Base-by-base conservation (phyloP, 2,329 filamentous ascomycete species). In the Aspergillus pseudoglaucus region DNA sequence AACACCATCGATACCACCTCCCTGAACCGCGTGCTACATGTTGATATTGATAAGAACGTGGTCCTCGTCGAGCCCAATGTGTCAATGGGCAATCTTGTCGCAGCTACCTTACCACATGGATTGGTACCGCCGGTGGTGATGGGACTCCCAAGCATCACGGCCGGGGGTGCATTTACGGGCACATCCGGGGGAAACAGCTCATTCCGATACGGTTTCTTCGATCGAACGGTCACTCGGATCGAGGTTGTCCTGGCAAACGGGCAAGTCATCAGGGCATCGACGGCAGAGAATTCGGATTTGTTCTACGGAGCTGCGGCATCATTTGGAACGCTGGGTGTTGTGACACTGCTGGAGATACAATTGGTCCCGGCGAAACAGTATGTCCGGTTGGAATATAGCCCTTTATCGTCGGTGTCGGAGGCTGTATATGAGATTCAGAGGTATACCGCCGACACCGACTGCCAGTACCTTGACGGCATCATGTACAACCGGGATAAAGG, bases 61-160 rank as follows among this genome's bases (percentile, higher is more conserved):
- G 84, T 77, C 6, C 64, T 84, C n/a, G 82, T 85, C 0, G 82
- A 86, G 58, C 81, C 82, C 0, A 86, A 85, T 54, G 82, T 86
- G 3, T 71, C 80, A 0, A 86, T 87, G 81, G 81, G 84, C 45
- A 67, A 68, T 1, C 70, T 86, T 2, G 76, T 85, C 1, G 73
- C 77, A 44, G 78, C 74, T 1, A 81, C 81, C 0, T 54, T 82
- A 39, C 62, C 66, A 4, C 58, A 78, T 44, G 77, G 77, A 0
- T 65, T 85, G 0, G 63, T 86, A 1, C 82, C 76, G 0, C 78
- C 76, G 0, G 81, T 87, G 0, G 81, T 86, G 2, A 85, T 85
- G 78, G 83, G 86, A 55, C 82, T 87, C 44, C 82, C 82, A 0
- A 81, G 81, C 0, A 86, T 86, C 51, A 87, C 83, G 0, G 78